These are phyloP conservation scores for Paecilomyces niveus DNA, from an alignment of 2,329 filamentous ascomycete species.

Conservation along the genomic window DNA sequence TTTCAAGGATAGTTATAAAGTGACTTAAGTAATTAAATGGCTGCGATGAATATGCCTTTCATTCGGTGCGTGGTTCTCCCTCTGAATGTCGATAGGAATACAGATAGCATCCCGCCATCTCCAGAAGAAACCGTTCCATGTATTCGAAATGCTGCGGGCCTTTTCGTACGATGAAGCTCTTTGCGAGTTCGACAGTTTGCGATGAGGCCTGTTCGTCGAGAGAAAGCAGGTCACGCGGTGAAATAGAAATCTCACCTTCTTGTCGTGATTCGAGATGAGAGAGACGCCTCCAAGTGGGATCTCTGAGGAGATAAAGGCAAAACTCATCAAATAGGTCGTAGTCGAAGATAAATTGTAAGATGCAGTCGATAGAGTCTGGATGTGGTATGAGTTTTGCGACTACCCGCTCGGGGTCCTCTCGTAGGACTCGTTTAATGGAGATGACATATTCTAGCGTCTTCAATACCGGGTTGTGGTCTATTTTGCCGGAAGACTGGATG, in stretches of 20 bases:
- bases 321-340: constrained; percentile 21
- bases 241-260: constrained; percentile 7
- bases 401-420: constrained; percentile 4
- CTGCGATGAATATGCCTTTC: not conserved
- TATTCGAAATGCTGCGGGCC: constrained; percentile 7
- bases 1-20: too few species aligned
- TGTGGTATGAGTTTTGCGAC: not conserved
- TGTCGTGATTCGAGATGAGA: constrained; percentile 8
- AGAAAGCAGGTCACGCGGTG: not conserved
- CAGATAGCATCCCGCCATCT: constrained; percentile 4
- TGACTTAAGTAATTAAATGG: not conserved
- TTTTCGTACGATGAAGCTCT: constrained; percentile 3
- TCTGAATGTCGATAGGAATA: not conserved
- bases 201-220: not conserved
- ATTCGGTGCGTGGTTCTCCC: not conserved
- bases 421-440: constrained; percentile 12
- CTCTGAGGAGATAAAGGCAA: constrained; percentile 16
- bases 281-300: not conserved
- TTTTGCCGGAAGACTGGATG: constrained; percentile 7
- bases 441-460: constrained; percentile 21
- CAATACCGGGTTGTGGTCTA: constrained; percentile 14
- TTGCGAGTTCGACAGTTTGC: constrained; percentile 3
- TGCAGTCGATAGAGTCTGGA: constrained; percentile 11
- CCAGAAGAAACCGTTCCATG: constrained; percentile 8
- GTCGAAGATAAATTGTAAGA: constrained; percentile 16